Evolutionary conservation across 73 alveolate genomes (phyloP).

Genomic region (Paramecium tetraurelia): DNA sequence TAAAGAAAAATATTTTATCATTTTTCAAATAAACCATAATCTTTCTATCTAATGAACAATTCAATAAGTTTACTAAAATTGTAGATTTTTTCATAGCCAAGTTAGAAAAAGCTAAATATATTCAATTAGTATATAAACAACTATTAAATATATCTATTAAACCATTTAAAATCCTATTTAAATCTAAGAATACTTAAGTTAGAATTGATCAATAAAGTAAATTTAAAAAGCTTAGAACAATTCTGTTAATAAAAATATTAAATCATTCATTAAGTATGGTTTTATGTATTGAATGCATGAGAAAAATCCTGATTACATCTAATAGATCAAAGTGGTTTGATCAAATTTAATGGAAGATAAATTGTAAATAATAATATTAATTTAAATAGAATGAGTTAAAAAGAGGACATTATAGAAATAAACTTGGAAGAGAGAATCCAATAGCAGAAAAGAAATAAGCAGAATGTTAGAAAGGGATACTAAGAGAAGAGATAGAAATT

Average conservation of each 20-base stretch:
- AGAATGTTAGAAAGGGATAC: background rate
- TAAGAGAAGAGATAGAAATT: background rate
- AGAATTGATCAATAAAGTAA: background rate
- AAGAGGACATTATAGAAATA: background rate
- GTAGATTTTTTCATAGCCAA: too few relatives aligned
- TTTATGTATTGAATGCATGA: too few relatives aligned
- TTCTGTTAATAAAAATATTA: too few relatives aligned
- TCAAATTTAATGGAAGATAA: background rate
- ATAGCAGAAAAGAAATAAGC: background rate
- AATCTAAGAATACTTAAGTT: background rate
- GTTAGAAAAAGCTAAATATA: too few relatives aligned
- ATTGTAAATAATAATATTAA: background rate
- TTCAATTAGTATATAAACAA: too few relatives aligned
- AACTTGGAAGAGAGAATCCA: background rate
- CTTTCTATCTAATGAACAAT: too few relatives aligned
- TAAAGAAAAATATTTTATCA: too few relatives aligned
- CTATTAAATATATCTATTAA: background rate
- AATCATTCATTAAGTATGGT: too few relatives aligned
- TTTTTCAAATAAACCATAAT: too few relatives aligned
- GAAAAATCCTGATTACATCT: background rate
- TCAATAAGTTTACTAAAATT: background rate
- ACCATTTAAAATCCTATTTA: too few relatives aligned
- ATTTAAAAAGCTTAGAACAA: background rate
- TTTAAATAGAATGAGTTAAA: background rate
- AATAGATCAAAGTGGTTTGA: background rate